Evolutionary conservation across 352 stramenopile genomes (phyloP).

Genomic region (Globisporangium lucens): DNA sequence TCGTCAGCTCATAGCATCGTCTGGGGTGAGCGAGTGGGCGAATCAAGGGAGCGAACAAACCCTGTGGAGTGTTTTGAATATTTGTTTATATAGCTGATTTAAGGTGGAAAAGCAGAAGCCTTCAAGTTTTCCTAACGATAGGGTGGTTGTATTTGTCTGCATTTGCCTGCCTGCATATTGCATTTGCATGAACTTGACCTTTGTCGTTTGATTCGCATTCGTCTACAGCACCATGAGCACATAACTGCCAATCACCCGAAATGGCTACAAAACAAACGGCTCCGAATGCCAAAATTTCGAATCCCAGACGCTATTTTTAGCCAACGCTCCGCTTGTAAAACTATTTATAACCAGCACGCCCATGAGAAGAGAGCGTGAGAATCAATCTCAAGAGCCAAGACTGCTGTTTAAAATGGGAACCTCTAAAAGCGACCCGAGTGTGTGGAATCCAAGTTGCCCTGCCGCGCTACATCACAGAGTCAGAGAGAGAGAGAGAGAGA

Average conservation of each 20-base stretch:
- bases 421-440: neutral
- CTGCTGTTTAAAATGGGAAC: neutral
- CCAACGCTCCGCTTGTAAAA: neutral
- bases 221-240: neutral
- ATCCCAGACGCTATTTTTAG: neutral
- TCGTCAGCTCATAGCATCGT: neutral
- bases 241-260: neutral
- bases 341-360: neutral
- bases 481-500: neutral
- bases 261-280: neutral
- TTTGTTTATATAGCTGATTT: conserved; percentile 39
- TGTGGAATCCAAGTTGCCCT: neutral
- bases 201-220: neutral
- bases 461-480: neutral
- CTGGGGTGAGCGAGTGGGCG: neutral
- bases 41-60: neutral
- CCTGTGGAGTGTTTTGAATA: conserved; percentile 45
- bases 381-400: neutral
- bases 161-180: neutral
- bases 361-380: no score
- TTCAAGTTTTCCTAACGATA: neutral
- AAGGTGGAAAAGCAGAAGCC: neutral
- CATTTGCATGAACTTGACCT: neutral
- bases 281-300: neutral
- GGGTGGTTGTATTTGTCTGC: neutral